phyloP scores from a whole-genome alignment of 306 rosid species.

The Castanea sativa region DNA sequence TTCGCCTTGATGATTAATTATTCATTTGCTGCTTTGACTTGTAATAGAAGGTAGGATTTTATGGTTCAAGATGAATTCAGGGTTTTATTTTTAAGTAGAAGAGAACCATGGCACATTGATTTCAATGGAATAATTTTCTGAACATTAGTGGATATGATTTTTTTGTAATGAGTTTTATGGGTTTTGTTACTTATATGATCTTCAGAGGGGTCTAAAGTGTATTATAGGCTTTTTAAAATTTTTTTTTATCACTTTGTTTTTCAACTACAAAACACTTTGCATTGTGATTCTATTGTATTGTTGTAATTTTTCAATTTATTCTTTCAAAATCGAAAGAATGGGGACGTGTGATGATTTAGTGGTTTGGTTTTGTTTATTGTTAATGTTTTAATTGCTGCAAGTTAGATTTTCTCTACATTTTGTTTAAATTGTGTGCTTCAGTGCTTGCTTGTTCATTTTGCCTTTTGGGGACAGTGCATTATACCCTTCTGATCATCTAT shows the following conservation, averaged over 20 bases:
- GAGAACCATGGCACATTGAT: neutral
- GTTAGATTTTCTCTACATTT: neutral
- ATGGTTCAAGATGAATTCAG: neutral
- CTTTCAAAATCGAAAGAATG: neutral
- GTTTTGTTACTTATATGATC: neutral
- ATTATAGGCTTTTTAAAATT: neutral
- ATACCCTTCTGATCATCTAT: neutral
- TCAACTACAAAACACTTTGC: neutral
- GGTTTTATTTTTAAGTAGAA: neutral
- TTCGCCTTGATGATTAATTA: neutral
- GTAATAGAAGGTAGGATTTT: neutral
- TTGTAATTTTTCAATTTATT: neutral
- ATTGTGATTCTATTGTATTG: neutral
- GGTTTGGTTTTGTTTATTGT: neutral
- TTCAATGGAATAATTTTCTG: neutral
- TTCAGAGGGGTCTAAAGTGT: neutral
- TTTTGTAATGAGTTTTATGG: neutral
- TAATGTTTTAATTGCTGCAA: neutral
- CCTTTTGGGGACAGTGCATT: neutral
- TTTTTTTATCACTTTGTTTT: neutral
- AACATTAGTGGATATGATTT: neutral
- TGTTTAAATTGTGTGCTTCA: neutral
- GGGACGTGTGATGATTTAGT: neutral
- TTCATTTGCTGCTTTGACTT: neutral
- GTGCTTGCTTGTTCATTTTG: neutral